Base-by-base conservation (phyloP, 2,329 filamentous ascomycete species). In the Aspergillus flavus region DNA sequence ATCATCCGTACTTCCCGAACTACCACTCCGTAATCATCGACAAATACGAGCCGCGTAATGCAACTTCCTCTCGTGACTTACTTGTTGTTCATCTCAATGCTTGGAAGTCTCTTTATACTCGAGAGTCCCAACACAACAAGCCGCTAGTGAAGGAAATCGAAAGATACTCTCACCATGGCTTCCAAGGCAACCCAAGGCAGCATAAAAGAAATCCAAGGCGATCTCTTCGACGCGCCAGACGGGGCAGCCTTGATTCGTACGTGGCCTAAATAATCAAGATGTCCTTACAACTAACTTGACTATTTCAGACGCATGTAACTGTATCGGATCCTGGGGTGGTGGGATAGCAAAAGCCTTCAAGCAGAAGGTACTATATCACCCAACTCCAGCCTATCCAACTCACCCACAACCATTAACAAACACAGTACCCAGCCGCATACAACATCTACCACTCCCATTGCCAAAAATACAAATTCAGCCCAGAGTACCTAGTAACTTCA, bases 281-380 rank as follows among this genome's bases (percentile, higher is more conserved):
- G 6, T 10, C 26, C 16, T 54, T 6, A 39, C 10, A 32, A n/a
- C 41, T 56, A 34, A 43, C 28, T 39, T 56, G 1, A 9, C 21
- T 23, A 6, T 36, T 19, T 26, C 58, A 82, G 80, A 89, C 72
- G 85, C 86, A 14, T 88, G 86, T 75, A 89, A 89, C 72, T 83
- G 82, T 57, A 74, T 81, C 64, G 87, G 86, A 6, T 70, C 69
- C 16, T 89, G 87, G 87, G 85, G 85, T 53, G 80, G 79, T 4
- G 87, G 87, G n/a, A 86, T 89, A 59, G 87, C 86, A 2, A 66
- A 70, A 39, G 77, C 74, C 0, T 88, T 88, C 75, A 81, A 78
- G 26, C 63, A 73, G 5, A 73, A 73, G 26, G 77, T 78, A 43
- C 16, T 6, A 39, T 11, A 48, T 32, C n/a, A 5, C 34, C 14